Evolutionary conservation across 768 basidiomycete species (phyloP).

Genomic region (Suillus paluster): DNA sequence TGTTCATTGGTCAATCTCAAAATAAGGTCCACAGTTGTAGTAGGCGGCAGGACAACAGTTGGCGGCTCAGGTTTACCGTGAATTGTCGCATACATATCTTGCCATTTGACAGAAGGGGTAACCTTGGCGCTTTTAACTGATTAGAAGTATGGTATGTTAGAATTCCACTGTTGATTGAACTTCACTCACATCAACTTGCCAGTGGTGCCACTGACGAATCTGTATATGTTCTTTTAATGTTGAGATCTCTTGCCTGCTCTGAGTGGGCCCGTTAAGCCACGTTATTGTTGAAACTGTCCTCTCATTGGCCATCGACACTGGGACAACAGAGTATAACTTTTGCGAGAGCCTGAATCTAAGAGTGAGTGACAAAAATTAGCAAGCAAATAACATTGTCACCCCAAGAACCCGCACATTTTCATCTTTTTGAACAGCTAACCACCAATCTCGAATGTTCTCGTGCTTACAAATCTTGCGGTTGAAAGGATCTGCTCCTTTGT

Average conservation of each 20-base stretch:
- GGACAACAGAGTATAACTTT: slow-evolving; percentile 12
- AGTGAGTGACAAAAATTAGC: neutral
- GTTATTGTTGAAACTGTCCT: slow-evolving; percentile 15
- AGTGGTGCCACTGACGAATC: slow-evolving; percentile 11
- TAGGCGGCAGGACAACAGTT: neutral
- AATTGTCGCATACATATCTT: slow-evolving; percentile 6
- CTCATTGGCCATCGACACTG: slow-evolving; percentile 13
- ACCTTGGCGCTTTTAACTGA: neutral
- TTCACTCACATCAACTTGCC: neutral
- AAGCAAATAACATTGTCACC: neutral
- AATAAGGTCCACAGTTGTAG: neutral
- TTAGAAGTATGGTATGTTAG: no score
- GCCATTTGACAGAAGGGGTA: slow-evolving; percentile 3
- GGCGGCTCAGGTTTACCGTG: no score
- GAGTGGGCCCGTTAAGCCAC: slow-evolving; percentile 13
- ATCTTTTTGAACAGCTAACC: slow-evolving; percentile 8
- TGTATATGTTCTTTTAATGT: slow-evolving; percentile 13
- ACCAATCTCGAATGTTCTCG: slow-evolving; percentile 3
- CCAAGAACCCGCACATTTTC: slow-evolving; percentile 5
- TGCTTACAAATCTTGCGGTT: neutral
- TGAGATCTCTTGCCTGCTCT: slow-evolving; percentile 1
- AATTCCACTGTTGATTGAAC: no score
- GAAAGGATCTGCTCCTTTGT: slow-evolving; percentile 8
- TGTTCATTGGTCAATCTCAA: neutral
- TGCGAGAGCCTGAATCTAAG: slow-evolving; percentile 6